A percentile compares a stretch with the other conserved stretches of the same genome.
Evolutionary conservation across 108 stramenopile species (phyloP).

Genomic region (Cyclotella atomus): DNA sequence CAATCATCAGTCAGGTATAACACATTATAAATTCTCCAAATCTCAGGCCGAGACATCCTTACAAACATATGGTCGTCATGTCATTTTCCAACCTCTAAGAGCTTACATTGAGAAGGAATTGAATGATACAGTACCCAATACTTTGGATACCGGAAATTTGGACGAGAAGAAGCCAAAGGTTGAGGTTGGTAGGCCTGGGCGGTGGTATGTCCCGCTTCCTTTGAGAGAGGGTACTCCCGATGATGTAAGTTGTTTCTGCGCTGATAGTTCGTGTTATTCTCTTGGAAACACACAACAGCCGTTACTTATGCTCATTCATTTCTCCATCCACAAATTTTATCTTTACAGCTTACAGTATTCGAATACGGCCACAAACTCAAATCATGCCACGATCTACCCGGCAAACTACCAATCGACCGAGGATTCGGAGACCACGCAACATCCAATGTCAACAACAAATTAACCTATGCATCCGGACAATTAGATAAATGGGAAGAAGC

Average conservation of each 20-base stretch:
- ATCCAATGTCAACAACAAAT: slow-evolving; percentile 55
- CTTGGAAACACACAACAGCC: too few relatives aligned
- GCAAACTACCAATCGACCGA: slow-evolving; percentile 65
- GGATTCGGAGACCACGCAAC: slow-evolving; percentile 55
- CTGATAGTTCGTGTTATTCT: too few relatives aligned
- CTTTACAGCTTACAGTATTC: slow-evolving; percentile 46
- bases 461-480: slow-evolving; percentile 32
- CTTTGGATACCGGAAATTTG: slow-evolving; percentile 52
- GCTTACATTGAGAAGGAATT: slow-evolving; percentile 65
- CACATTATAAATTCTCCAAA: slow-evolving; percentile 21
- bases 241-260: slow-evolving; percentile 56
- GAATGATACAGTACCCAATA: slow-evolving; percentile 58
- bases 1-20: not conserved
- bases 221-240: slow-evolving; percentile 57
- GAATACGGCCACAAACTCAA: slow-evolving; percentile 45
- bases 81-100: slow-evolving; percentile 50
- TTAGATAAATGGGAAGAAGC: slow-evolving; percentile 54
- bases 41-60: slow-evolving; percentile 35
- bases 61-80: slow-evolving; percentile 17
- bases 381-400: slow-evolving; percentile 72
- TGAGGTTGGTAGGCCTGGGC: slow-evolving; percentile 53
- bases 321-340: not conserved
- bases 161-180: slow-evolving; percentile 39
- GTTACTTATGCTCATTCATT: not conserved
- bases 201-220: slow-evolving; percentile 64